A percentile compares a stretch with the other conserved stretches of the same genome.
phyloP scores from a whole-genome alignment of 2,329 filamentous ascomycete species.

The Penicillium sp. region DNA sequence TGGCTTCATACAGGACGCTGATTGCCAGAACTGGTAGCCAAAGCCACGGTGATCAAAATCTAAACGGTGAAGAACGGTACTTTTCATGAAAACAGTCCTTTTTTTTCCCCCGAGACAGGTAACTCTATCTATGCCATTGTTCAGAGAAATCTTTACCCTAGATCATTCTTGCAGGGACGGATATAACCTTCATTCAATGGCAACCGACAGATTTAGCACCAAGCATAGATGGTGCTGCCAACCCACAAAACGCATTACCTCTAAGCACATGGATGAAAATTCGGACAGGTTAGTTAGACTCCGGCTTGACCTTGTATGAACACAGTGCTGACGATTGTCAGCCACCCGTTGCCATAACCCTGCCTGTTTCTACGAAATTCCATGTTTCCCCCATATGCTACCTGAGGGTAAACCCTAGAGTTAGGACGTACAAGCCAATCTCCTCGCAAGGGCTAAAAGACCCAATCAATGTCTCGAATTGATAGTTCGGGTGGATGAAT shows the following conservation, averaged over 20 bases:
- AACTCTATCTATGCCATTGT: not conserved
- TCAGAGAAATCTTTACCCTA: no score
- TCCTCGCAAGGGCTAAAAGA: not conserved
- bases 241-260: no score
- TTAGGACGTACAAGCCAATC: not conserved
- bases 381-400: not conserved
- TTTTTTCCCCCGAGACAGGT: not conserved
- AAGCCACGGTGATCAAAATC: not conserved
- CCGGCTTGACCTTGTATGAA: slow-evolving; percentile 9
- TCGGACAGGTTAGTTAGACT: not conserved
- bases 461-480: not conserved
- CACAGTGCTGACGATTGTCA: slow-evolving; percentile 16
- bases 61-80: not conserved
- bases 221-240: not conserved
- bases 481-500: not conserved
- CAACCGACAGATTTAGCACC: not conserved
- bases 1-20: not conserved
- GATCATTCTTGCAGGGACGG: not conserved
- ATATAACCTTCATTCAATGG: not conserved
- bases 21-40: not conserved
- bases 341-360: slow-evolving; percentile 7
- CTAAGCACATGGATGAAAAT: not conserved
- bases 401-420: not conserved
- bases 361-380: not conserved
- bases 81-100: not conserved